phyloP scores from a whole-genome alignment of 495 filamentous ascomycete species.

The Halenospora varia region DNA sequence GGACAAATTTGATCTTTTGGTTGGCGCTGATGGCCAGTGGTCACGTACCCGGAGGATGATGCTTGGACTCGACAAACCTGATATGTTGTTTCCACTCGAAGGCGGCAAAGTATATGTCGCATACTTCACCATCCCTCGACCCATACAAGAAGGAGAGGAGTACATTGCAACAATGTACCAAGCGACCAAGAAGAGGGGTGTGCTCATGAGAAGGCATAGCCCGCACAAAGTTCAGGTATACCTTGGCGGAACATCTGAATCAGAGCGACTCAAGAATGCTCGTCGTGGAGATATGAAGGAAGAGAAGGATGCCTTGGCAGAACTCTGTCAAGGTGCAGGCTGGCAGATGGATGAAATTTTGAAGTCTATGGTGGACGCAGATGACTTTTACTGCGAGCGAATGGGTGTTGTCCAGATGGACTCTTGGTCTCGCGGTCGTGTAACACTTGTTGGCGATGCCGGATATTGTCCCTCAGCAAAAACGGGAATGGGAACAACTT shows the following conservation, averaged over 20 bases:
- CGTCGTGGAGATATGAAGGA: slow-evolving; percentile 28
- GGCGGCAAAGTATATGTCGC: slow-evolving; percentile 30
- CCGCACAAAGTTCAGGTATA: slow-evolving; percentile 36
- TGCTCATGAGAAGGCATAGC: slow-evolving; percentile 38
- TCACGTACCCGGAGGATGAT: slow-evolving; percentile 36
- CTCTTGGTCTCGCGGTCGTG: slow-evolving; percentile 39
- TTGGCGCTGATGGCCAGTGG: slow-evolving; percentile 43
- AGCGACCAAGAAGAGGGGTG: slow-evolving; percentile 26
- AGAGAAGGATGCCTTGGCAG: slow-evolving; percentile 36
- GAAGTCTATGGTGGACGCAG: slow-evolving; percentile 29
- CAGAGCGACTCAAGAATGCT: slow-evolving; percentile 24
- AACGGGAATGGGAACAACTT: slow-evolving; percentile 47
- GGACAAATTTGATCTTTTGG: slow-evolving; percentile 26
- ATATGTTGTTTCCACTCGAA: not conserved
- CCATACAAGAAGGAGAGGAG: not conserved
- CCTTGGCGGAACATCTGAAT: slow-evolving; percentile 25
- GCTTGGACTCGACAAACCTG: slow-evolving; percentile 19
- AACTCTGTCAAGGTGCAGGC: slow-evolving; percentile 38
- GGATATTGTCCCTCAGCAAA: slow-evolving; percentile 44
- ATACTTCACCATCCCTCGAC: slow-evolving; percentile 35
- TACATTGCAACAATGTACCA: slow-evolving; percentile 30
- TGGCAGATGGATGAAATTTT: slow-evolving; percentile 41
- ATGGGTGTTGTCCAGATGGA: slow-evolving; percentile 40
- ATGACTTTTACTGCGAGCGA: slow-evolving; percentile 46
- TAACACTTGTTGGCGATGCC: slow-evolving; percentile 53